A percentile compares a stretch with the other conserved stretches of the same genome.
Conservation (phyloP, 164 flowering plant species). For the Stephania cephalantha region DNA sequence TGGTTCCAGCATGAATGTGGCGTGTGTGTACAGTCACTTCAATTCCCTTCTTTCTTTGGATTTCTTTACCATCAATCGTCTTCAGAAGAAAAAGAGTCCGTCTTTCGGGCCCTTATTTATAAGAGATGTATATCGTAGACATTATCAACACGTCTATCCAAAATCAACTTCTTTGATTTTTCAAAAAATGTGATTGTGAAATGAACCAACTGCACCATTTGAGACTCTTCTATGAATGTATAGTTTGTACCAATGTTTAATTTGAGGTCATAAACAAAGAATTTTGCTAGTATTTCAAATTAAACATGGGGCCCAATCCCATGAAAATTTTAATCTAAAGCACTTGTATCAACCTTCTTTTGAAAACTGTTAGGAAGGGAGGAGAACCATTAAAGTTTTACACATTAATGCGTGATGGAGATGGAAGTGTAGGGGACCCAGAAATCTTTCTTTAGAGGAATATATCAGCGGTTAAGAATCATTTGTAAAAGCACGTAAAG, state of each 20-base stretch:
- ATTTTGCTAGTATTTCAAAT: background rate
- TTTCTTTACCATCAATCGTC: background rate
- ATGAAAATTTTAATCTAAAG: background rate
- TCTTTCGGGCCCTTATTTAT: no score
- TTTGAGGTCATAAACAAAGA: background rate
- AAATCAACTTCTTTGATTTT: background rate
- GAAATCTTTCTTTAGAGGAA: constrained; percentile 33
- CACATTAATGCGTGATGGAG: background rate
- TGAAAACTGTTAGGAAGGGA: background rate
- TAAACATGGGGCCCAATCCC: background rate
- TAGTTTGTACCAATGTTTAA: background rate
- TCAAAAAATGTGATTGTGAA: background rate
- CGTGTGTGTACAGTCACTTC: background rate
- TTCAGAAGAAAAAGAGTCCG: no score
- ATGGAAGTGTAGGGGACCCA: constrained; percentile 24
- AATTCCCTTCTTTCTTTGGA: background rate
- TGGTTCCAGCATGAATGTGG: background rate
- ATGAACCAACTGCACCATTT: background rate
- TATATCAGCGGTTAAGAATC: constrained; percentile 48
- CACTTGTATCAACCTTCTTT: constrained; percentile 1
- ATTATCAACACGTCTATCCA: no score
- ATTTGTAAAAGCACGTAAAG: constrained; percentile 32
- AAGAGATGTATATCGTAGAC: no score
- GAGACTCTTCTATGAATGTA: background rate
- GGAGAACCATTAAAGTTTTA: background rate